Conservation (phyloP, 106 monocot genomes). For the Iris macrosiphon region DNA sequence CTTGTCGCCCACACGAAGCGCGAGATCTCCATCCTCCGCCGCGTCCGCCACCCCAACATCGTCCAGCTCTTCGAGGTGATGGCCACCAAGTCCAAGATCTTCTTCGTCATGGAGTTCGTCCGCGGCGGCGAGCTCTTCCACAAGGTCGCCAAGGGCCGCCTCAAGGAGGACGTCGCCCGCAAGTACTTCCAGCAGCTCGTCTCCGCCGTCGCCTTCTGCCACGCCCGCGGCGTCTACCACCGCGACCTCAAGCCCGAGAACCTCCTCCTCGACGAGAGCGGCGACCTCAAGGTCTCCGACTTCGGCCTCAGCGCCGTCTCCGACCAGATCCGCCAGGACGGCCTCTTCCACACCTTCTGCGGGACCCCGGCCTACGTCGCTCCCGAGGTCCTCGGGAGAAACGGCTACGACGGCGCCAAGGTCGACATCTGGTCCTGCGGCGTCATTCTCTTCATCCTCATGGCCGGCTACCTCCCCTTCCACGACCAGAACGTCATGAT, state of each 20-base stretch:
- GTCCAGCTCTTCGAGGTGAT: constrained; percentile 63
- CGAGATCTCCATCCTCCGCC: constrained; percentile 62
- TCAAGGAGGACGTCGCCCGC: constrained; percentile 51
- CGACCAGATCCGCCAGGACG: constrained; percentile 50
- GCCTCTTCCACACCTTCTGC: constrained; percentile 61
- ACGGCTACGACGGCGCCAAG: constrained; percentile 54
- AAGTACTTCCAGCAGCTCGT: constrained; percentile 81
- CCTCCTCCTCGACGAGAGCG: constrained; percentile 56
- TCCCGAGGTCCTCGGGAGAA: constrained; percentile 42
- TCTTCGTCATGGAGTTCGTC: constrained; percentile 68
- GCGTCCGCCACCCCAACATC: constrained; percentile 62
- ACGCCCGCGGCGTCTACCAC: constrained; percentile 80
- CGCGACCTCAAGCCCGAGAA: constrained; percentile 95
- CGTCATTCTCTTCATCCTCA: constrained; percentile 48
- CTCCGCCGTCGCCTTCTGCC: constrained; percentile 82
- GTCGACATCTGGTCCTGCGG: constrained; percentile 69
- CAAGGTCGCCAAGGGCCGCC: constrained; percentile 58
- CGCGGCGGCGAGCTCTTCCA: constrained; percentile 60
- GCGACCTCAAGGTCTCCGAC: constrained; percentile 67
- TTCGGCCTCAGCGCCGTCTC: constrained; percentile 54
- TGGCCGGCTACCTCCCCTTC: constrained; percentile 65
- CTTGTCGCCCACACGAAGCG: constrained; percentile 53
- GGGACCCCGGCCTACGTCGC: constrained; percentile 65
- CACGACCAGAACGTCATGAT: constrained; percentile 53
- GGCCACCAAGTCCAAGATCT: constrained; percentile 66